phyloP scores from a whole-genome alignment of 1,139 yeast species.

The Suhomyces coccinellae region DNA sequence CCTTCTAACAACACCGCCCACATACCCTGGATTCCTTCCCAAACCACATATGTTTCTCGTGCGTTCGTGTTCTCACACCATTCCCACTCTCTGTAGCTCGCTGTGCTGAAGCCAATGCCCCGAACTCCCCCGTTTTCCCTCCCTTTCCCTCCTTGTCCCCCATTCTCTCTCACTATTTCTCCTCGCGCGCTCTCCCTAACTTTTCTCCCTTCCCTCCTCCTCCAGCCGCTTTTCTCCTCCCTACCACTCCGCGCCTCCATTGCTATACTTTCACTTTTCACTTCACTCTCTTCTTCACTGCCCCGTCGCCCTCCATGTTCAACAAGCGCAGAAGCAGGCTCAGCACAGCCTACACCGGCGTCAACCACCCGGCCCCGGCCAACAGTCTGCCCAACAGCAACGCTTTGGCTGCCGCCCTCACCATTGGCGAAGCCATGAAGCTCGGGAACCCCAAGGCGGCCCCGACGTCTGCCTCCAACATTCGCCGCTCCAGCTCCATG shows the following conservation, averaged over 20 bases:
- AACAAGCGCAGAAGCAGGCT: constrained; percentile 38
- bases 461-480: constrained; percentile 1
- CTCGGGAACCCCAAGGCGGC: constrained; percentile 15
- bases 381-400: constrained; percentile 38
- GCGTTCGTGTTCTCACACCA: too few relatives aligned
- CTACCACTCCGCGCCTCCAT: background rate
- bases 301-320: constrained; percentile 26
- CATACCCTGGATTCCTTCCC: too few relatives aligned
- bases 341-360: constrained; percentile 48
- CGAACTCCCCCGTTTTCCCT: background rate
- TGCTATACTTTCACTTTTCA: background rate
- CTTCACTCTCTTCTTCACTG: background rate
- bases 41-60: too few relatives aligned
- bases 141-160: background rate
- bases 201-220: too few relatives aligned
- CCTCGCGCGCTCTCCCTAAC: background rate
- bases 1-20: background rate
- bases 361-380: constrained; percentile 37
- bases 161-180: background rate
- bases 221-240: background rate
- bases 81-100: too few relatives aligned
- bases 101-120: too few relatives aligned
- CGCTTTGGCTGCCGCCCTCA: constrained; percentile 50
- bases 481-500: constrained; percentile 18
- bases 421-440: constrained; percentile 40